Evolutionary conservation across 2,329 filamentous ascomycete species (phyloP), one percentile per base, ranked within the genome.

Genomic region (Aspergillus uvarum): DNA sequence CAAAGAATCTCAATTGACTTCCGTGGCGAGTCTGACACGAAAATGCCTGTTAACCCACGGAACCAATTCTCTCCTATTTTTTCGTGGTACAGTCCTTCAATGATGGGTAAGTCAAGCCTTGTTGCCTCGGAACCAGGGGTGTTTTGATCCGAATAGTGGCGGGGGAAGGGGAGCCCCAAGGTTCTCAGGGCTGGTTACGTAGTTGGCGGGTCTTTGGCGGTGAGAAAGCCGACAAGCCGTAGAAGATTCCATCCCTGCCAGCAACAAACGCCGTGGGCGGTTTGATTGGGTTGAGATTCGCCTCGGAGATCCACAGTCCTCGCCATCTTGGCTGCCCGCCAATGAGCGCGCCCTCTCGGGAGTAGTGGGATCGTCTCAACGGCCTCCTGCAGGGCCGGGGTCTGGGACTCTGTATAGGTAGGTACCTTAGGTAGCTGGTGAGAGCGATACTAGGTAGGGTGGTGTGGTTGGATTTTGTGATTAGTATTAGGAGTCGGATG

Each of bases 271-370:
- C 38, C 38, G 32, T 42, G 29, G n/a, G 14, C 19, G 14, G n/a
- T 35, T 3, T 56, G 47, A 63, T 63, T 63, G 61, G 61, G 10
- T n/a, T 24, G 48, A 61, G 42, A 63, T 61, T 58, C 47, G 56
- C 44, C 22, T 56, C 22, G 47, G 19, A 22, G 56, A 51, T 50
- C 49, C 50, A 57, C 26, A 8, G 42, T 53, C 48, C 35, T 63
- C 59, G 59, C 54, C 56, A 63, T 61, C 54, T 22, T 22, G 42
- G 22, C 26, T 22, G 7, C n/a, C 26, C 6, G 19, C 53, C 44
- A 55, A 55, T 55, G n/a, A 47, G 53, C 14, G 5, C 10, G 7
- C 5, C 19, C 2, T 8, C 10, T 47, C 5, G 29, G 22, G 21
- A 47, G 24, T 32, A 47, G 53, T 24, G 52, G 52, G 29, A 35